A percentile compares a stretch with the other conserved stretches of the same genome.
phyloP scores from a whole-genome alignment of 1,284 basidiomycete genomes.

The Sporisorium scitamineum region DNA sequence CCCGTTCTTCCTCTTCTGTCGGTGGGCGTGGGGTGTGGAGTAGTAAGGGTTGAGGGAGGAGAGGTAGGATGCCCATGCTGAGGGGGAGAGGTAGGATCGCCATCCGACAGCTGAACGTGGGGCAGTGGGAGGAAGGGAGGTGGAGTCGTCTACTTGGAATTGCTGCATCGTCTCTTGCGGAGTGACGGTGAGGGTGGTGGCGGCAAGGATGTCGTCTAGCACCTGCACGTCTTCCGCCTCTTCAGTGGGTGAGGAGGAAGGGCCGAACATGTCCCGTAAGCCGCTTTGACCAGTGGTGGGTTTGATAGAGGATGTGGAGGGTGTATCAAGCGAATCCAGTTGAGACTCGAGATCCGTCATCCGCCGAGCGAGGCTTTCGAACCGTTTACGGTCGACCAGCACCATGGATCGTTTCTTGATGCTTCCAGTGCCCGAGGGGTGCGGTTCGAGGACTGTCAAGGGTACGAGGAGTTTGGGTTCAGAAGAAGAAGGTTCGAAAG shows the following conservation, averaged over 20 bases:
- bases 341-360: slow-evolving; percentile 55
- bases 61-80: slow-evolving; percentile 30
- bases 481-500: not conserved
- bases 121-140: not conserved
- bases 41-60: slow-evolving; percentile 49
- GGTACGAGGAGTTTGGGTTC: slow-evolving; percentile 45
- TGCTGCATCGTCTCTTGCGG: not conserved
- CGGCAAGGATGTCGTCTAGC: slow-evolving; percentile 15
- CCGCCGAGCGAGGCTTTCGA: slow-evolving; percentile 56
- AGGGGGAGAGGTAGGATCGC: not conserved
- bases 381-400: slow-evolving; percentile 56
- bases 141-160: not conserved
- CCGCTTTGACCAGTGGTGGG: not conserved
- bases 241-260: not conserved
- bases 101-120: no score
- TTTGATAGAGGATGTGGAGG: not conserved
- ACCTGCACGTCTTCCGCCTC: slow-evolving; percentile 11
- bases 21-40: slow-evolving; percentile 3
- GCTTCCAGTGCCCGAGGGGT: slow-evolving; percentile 56
- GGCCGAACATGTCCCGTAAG: slow-evolving; percentile 23
- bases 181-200: not conserved
- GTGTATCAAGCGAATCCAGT: slow-evolving; percentile 14
- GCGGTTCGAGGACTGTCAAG: slow-evolving; percentile 48
- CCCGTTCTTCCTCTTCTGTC: slow-evolving; percentile 3
- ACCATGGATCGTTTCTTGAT: slow-evolving; percentile 62